A percentile compares a stretch with the other conserved stretches of the same genome.
These are phyloP conservation scores for Metrosideros polymorpha DNA, from an alignment of 441 rosid species.

Conservation along the genomic window DNA sequence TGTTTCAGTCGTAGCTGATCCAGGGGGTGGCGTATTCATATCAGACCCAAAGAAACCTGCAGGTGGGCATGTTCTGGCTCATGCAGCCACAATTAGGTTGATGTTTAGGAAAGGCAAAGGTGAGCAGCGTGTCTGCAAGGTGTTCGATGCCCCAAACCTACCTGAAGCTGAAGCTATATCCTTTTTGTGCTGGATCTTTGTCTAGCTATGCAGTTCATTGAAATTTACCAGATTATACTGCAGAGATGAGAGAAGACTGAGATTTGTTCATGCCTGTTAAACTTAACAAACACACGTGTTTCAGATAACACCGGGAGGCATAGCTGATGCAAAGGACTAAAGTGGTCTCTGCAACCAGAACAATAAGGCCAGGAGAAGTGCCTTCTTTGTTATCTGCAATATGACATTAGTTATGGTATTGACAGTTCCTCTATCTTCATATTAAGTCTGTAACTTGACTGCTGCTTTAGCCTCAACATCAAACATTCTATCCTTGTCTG, in stretches of 20 bases:
- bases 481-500: too few relatives aligned
- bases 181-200: conserved; percentile 40
- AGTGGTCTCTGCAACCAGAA: not conserved
- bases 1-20: conserved; percentile 31
- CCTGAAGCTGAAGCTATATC: conserved; percentile 97
- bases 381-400: too few relatives aligned
- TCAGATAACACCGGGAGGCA: conserved; percentile 89
- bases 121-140: conserved; percentile 89
- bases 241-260: too few relatives aligned
- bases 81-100: conserved; percentile 85
- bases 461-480: too few relatives aligned
- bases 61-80: conserved; percentile 94
- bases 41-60: conserved; percentile 97
- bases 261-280: too few relatives aligned
- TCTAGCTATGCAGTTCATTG: not conserved
- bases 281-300: conserved; percentile 58
- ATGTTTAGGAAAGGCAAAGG: conserved; percentile 96
- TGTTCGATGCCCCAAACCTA: conserved; percentile 87
- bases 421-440: too few relatives aligned
- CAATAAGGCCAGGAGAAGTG: too few relatives aligned
- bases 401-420: too few relatives aligned
- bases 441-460: too few relatives aligned
- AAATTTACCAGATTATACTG: too few relatives aligned
- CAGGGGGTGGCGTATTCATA: conserved; percentile 11
- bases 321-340: conserved; percentile 83